A percentile compares a stretch with the other conserved stretches of the same genome.
phyloP scores from a whole-genome alignment of 768 basidiomycete species.

The Suillus paluster region DNA sequence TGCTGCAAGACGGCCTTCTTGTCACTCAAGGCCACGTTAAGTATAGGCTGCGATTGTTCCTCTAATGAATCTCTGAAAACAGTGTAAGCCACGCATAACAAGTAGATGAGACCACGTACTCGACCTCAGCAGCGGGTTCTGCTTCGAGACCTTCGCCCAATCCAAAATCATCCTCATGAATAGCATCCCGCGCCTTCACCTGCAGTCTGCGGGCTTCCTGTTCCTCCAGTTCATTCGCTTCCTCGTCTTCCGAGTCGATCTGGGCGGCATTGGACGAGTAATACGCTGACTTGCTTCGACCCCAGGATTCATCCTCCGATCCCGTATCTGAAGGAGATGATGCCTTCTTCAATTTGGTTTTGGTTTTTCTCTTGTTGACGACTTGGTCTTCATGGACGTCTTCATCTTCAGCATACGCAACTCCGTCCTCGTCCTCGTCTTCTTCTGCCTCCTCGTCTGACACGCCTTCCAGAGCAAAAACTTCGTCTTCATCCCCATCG shows the following conservation, averaged over 20 bases:
- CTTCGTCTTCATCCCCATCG: constrained; percentile 73
- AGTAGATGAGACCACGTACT: constrained; percentile 25
- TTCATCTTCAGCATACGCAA: constrained; percentile 23
- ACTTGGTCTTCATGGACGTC: constrained; percentile 28
- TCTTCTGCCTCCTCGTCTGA: constrained; percentile 50
- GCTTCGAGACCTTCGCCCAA: constrained; percentile 61
- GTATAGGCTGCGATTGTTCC: constrained; percentile 7
- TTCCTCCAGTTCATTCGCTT: constrained; percentile 86
- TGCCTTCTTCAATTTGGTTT: constrained; percentile 18
- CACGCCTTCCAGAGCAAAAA: constrained; percentile 74
- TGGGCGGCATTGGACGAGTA: constrained; percentile 86
- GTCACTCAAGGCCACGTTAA: constrained; percentile 50
- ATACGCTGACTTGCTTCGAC: constrained; percentile 76
- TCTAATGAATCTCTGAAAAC: constrained; percentile 19
- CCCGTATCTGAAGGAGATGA: constrained; percentile 27
- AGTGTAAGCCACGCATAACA: neutral
- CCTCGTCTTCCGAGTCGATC: constrained; percentile 86
- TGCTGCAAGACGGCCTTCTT: constrained; percentile 63
- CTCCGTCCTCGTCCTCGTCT: constrained; percentile 37
- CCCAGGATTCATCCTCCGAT: constrained; percentile 78
- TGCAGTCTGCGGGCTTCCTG: constrained; percentile 85
- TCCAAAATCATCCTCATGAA: constrained; percentile 85
- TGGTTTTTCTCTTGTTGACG: constrained; percentile 14
- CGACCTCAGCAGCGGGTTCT: constrained; percentile 29
- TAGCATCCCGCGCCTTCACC: constrained; percentile 66